Conservation (phyloP, 495 filamentous ascomycete genomes). For the Hypoxylon perforatum region DNA sequence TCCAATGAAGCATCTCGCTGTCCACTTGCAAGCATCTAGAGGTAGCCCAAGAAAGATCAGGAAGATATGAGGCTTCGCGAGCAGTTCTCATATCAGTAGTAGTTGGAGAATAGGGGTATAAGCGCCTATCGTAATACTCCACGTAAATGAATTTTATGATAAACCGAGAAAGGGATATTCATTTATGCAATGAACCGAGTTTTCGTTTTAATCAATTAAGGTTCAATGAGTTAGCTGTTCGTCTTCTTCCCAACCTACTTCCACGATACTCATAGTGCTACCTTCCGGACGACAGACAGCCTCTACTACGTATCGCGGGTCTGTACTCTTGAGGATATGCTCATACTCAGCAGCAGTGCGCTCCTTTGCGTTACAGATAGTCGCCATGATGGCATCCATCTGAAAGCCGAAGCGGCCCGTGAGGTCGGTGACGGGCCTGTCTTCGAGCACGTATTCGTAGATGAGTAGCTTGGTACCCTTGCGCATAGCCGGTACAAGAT, state of each 20-base stretch:
- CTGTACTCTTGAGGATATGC: slow-evolving; percentile 4
- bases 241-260: slow-evolving; percentile 5
- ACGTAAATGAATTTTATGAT: no score
- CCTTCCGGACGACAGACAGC: slow-evolving; percentile 9
- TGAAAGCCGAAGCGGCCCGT: slow-evolving; percentile 12
- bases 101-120: no score
- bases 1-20: no score
- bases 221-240: no score
- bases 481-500: slow-evolving; percentile 45
- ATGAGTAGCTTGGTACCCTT: slow-evolving; percentile 6
- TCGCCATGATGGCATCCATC: slow-evolving; percentile 15
- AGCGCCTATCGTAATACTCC: no score
- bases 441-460: slow-evolving; percentile 10
- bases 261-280: slow-evolving; percentile 9
- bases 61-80: no score
- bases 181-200: no score
- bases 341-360: slow-evolving; percentile 13
- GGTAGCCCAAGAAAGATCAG: no score
- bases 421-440: slow-evolving; percentile 9
- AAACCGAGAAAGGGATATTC: no score
- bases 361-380: slow-evolving; percentile 5
- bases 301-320: slow-evolving; percentile 12
- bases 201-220: no score
- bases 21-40: no score
- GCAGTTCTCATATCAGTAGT: no score